phyloP scores from a whole-genome alignment of 176 grass and related monocot genomes.

The Poa pratensis region DNA sequence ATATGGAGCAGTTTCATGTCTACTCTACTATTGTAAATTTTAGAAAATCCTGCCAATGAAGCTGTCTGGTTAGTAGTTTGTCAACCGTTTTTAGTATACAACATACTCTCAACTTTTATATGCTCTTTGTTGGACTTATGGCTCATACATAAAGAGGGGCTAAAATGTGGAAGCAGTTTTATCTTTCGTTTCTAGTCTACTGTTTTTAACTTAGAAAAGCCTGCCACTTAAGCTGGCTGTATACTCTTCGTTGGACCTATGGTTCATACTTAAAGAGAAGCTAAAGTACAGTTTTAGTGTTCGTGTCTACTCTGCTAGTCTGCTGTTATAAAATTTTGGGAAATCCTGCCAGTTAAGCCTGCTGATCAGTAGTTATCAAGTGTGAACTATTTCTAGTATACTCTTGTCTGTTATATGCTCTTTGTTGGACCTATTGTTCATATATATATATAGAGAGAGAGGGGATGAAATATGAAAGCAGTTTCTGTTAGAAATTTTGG shows the following conservation, averaged over 20 bases:
- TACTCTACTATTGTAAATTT: background rate
- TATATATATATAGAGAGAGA: background rate
- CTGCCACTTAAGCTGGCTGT: too few species aligned
- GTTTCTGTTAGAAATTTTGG: background rate
- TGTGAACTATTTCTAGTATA: background rate
- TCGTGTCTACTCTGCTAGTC: too few species aligned
- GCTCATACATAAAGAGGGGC: background rate
- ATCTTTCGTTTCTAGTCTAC: background rate
- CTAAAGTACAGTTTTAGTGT: too few species aligned
- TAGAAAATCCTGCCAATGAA: background rate
- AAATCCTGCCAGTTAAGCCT: too few species aligned
- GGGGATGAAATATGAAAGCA: background rate
- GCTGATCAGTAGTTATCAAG: too few species aligned
- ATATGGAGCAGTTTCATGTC: background rate
- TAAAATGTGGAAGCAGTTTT: background rate
- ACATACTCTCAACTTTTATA: background rate
- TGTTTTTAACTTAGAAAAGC: too few species aligned
- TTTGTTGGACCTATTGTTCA: background rate
- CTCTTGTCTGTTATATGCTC: conserved; percentile 4
- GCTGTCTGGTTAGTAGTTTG: background rate
- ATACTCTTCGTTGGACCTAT: background rate
- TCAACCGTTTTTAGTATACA: background rate
- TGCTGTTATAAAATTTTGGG: too few species aligned
- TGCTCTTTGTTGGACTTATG: background rate
- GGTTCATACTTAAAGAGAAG: background rate